These are phyloP conservation scores for Hibiscus tridactylites DNA, from an alignment of 345 rosid species.

Conservation along the genomic window DNA sequence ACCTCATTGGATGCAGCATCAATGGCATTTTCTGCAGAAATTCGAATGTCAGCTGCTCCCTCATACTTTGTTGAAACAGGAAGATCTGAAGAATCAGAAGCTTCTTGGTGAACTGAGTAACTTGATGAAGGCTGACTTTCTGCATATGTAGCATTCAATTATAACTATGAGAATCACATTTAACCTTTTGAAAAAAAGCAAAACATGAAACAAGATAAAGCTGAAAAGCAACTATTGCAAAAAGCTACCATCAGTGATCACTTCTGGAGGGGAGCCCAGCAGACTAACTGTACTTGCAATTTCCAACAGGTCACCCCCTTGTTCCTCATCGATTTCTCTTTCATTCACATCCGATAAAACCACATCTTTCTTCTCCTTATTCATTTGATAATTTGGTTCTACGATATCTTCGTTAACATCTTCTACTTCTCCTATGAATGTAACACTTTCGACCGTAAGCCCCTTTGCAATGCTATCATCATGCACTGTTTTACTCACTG, in stretches of 20 bases:
- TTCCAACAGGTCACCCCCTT: slow-evolving; percentile 14
- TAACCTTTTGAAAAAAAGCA: neutral
- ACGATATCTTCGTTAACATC: neutral
- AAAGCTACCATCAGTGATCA: slow-evolving; percentile 16
- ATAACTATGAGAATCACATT: neutral
- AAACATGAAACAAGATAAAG: neutral
- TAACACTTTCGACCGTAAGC: neutral
- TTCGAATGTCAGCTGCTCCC: neutral
- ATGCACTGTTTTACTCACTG: neutral
- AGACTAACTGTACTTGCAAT: slow-evolving; percentile 3
- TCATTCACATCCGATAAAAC: slow-evolving; percentile 15
- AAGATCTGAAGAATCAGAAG: slow-evolving; percentile 10
- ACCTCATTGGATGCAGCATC: slow-evolving; percentile 21
- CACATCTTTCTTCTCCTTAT: neutral
- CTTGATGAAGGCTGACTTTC: slow-evolving; percentile 16
- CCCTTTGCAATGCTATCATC: neutral
- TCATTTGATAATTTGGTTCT: slow-evolving; percentile 1
- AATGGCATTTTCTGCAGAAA: neutral
- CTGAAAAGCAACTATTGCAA: neutral
- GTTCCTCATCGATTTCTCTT: slow-evolving; percentile 16
- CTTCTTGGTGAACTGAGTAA: neutral
- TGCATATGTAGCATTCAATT: neutral
- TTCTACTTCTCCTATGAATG: neutral
- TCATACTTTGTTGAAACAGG: slow-evolving; percentile 6
- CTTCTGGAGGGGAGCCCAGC: neutral